These are phyloP conservation scores for Mitragyna speciosa DNA, from an alignment of 257 asterid species.

Conservation along the genomic window DNA sequence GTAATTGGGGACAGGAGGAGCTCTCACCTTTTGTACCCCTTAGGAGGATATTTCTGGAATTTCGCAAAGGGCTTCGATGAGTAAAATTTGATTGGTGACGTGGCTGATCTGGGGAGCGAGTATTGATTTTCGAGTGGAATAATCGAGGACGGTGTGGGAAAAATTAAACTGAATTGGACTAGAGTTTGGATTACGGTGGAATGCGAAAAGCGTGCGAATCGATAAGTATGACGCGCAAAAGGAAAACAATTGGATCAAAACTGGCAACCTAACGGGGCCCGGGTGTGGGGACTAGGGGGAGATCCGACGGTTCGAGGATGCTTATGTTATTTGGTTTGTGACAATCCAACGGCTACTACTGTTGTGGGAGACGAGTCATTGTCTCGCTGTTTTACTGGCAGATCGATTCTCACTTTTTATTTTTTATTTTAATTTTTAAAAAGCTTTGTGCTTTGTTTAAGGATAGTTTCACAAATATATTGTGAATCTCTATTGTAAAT, in stretches of 20 bases:
- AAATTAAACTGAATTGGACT: constrained; percentile 19
- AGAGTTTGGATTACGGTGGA: constrained; percentile 22
- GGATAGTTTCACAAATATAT: too few relatives aligned
- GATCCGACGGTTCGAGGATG: background rate
- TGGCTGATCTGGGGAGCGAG: background rate
- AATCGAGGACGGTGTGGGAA: background rate
- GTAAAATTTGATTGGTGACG: background rate
- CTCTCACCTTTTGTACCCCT: background rate
- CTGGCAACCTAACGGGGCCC: too few relatives aligned
- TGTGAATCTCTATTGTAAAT: too few relatives aligned
- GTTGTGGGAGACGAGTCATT: too few relatives aligned
- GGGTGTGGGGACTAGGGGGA: too few relatives aligned
- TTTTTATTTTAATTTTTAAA: too few relatives aligned
- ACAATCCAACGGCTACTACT: background rate
- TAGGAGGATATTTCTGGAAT: background rate
- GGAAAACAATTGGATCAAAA: background rate
- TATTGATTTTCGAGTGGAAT: background rate
- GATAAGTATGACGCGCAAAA: background rate
- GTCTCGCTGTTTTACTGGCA: background rate
- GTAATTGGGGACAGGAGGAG: background rate
- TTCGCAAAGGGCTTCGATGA: background rate
- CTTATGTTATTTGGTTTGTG: too few relatives aligned
- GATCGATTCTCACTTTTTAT: background rate
- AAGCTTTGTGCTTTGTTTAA: too few relatives aligned
- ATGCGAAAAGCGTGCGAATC: constrained; percentile 9